Evolutionary conservation across 192 early-diverging fungal genomes (phyloP).

Genomic region (Phlyctochytrium arcticum): DNA sequence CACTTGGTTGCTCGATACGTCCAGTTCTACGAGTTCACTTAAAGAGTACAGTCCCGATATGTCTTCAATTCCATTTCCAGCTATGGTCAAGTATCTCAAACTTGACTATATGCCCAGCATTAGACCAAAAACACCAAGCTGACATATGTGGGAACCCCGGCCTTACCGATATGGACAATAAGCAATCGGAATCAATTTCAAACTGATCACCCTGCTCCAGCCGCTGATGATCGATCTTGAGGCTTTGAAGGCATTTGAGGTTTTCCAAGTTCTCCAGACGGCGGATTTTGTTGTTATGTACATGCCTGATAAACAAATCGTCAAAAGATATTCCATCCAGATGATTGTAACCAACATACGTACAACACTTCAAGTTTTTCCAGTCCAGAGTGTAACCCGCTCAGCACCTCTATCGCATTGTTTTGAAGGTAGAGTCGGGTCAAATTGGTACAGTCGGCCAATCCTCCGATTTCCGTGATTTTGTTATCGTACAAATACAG

Average conservation of each 20-base stretch:
- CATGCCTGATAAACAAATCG: conserved; percentile 28
- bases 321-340: not conserved
- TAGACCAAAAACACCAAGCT: too few species aligned
- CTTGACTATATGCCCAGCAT: not conserved
- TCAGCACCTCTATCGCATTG: conserved; percentile 45
- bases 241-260: conserved; percentile 35
- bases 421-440: conserved; percentile 47
- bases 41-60: conserved; percentile 22
- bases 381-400: conserved; percentile 34
- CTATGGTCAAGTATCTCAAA: conserved; percentile 1
- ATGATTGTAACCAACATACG: not conserved
- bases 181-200: conserved; percentile 33
- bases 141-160: not conserved
- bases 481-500: conserved; percentile 54
- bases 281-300: conserved; percentile 42
- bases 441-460: conserved; percentile 32
- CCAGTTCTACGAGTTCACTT: conserved; percentile 27
- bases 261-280: conserved; percentile 22
- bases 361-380: conserved; percentile 35
- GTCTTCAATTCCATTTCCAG: conserved; percentile 23
- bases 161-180: conserved; percentile 32
- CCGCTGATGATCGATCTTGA: conserved; percentile 50
- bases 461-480: conserved; percentile 37
- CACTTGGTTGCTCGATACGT: conserved; percentile 35
- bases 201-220: conserved; percentile 14